Percentiles rank a stretch among this genome's conserved stretches.
Evolutionary conservation across 345 rosid species (phyloP).

Genomic region (Atalantia buxifolia): DNA sequence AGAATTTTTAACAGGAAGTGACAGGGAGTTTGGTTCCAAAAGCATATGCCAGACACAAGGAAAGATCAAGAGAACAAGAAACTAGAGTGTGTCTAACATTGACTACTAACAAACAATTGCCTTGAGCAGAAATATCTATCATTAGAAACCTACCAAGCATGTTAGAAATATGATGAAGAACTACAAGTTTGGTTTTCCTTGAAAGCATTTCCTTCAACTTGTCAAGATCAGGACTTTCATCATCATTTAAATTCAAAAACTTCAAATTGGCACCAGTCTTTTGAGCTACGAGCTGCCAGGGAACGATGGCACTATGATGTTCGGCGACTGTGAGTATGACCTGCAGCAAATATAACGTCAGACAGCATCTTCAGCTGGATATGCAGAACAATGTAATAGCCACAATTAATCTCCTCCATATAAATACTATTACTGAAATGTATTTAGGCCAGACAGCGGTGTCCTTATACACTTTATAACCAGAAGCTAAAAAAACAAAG

Average conservation of each 20-base stretch:
- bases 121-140: not conserved
- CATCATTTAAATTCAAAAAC: constrained; percentile 54
- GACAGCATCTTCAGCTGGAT: not conserved
- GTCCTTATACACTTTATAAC: no score
- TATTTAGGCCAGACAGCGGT: no score
- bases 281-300: constrained; percentile 90
- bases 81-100: not conserved
- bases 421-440: no score
- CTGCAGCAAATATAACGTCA: constrained; percentile 38
- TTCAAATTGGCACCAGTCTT: constrained; percentile 76
- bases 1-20: no score
- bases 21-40: not conserved
- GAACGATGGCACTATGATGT: constrained; percentile 93
- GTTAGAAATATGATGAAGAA: constrained; percentile 84
- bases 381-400: not conserved
- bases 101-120: not conserved
- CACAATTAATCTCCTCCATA: not conserved
- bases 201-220: constrained; percentile 59
- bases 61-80: not conserved
- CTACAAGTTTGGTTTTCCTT: constrained; percentile 71
- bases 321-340: constrained; percentile 73
- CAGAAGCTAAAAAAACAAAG: no score
- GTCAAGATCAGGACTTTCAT: constrained; percentile 61
- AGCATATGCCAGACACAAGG: not conserved
- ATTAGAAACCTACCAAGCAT: constrained; percentile 55